phyloP scores from a whole-genome alignment of 257 asterid genomes.

The Nicotiana tomentosiformis region DNA sequence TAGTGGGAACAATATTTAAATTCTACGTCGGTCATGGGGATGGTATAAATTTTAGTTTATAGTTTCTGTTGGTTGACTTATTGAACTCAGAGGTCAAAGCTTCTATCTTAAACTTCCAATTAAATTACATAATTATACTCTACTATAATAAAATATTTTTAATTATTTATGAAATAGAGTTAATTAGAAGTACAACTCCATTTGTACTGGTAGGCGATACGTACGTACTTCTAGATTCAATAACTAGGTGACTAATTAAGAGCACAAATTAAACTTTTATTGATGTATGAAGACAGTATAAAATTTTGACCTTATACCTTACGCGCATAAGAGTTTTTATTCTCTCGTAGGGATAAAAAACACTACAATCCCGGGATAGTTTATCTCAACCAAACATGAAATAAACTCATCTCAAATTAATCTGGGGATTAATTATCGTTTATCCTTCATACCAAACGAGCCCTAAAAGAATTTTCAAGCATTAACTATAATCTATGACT shows the following conservation, averaged over 20 bases:
- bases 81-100: neutral
- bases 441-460: no score
- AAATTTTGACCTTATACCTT: neutral
- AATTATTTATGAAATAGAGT: neutral
- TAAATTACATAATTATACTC: neutral
- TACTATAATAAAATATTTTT: neutral
- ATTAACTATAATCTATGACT: no score
- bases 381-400: no score
- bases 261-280: neutral
- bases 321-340: neutral
- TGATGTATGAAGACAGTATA: neutral
- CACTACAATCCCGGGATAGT: no score
- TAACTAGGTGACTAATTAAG: neutral
- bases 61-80: constrained; percentile 20
- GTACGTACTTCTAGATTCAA: neutral
- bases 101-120: neutral
- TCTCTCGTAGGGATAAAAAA: neutral
- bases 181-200: constrained; percentile 9
- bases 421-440: no score
- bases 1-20: constrained; percentile 11
- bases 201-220: neutral
- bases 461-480: no score
- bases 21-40: constrained; percentile 10
- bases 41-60: constrained; percentile 14
- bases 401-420: no score